Evolutionary conservation across 1,284 basidiomycete species (phyloP).

Genomic region (Fomitopsis palustris): DNA sequence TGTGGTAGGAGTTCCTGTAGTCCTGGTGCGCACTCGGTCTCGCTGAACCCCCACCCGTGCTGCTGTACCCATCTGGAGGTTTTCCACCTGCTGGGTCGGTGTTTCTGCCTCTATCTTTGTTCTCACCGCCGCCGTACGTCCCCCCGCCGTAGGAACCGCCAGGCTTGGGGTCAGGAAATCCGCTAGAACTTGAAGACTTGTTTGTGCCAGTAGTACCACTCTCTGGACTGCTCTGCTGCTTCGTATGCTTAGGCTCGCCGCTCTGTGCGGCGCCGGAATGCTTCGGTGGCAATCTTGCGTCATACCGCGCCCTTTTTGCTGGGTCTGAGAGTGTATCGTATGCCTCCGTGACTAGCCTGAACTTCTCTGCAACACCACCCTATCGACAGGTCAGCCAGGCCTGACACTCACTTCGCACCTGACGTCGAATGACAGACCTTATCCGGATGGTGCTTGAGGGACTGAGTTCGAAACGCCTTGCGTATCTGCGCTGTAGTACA

Average conservation of each 20-base stretch:
- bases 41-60: no score
- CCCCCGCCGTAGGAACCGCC: background rate
- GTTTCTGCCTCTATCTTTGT: no score
- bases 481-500: constrained; percentile 10
- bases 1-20: no score
- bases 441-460: constrained; percentile 15
- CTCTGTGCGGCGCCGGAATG: background rate
- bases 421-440: constrained; percentile 5
- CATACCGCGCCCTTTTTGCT: background rate
- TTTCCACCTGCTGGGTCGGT: no score
- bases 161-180: background rate
- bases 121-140: no score
- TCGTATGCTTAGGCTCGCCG: background rate
- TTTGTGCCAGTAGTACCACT: background rate
- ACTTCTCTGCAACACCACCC: constrained; percentile 15
- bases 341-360: constrained; percentile 11
- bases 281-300: background rate
- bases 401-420: background rate
- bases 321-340: constrained; percentile 9
- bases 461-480: constrained; percentile 9
- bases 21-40: no score
- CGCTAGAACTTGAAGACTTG: background rate
- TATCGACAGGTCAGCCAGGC: background rate
- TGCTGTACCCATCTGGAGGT: no score
- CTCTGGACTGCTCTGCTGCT: background rate